phyloP scores from a whole-genome alignment of 2,329 filamentous ascomycete species.

The Ophiostoma piceae region DNA sequence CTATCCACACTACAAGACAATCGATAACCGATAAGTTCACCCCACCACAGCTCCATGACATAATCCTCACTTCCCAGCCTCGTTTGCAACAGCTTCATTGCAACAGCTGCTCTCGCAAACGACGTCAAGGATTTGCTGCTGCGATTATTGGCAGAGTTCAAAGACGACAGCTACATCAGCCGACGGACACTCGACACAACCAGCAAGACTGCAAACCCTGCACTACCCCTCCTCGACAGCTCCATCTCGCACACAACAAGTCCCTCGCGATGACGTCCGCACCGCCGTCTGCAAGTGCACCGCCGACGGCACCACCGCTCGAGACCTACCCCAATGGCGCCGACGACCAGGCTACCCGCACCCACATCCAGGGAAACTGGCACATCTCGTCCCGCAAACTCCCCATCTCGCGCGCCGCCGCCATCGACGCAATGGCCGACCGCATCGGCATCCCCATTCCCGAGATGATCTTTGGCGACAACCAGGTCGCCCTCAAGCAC shows the following conservation, averaged over 20 bases:
- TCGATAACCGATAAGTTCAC: background rate
- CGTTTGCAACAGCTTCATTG: background rate
- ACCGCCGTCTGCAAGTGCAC: too few relatives aligned
- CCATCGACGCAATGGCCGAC: slow-evolving; percentile 78
- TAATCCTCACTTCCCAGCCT: background rate
- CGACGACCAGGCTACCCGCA: background rate
- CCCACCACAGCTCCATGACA: slow-evolving; percentile 12
- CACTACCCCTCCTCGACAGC: background rate
- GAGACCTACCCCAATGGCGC: background rate
- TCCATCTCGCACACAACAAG: background rate
- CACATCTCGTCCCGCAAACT: slow-evolving; percentile 78
- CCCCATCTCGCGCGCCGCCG: slow-evolving; percentile 85
- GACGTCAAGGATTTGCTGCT: background rate
- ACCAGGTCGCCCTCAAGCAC: slow-evolving; percentile 72
- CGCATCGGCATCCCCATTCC: slow-evolving; percentile 80
- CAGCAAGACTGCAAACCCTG: background rate
- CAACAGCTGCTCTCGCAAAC: background rate
- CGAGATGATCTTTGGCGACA: slow-evolving; percentile 99
- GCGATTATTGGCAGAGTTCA: background rate
- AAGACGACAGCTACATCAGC: background rate
- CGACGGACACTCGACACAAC: background rate
- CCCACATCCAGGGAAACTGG: slow-evolving; percentile 58
- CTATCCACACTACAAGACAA: background rate
- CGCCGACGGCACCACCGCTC: too few relatives aligned
- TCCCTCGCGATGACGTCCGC: background rate